Base-by-base conservation (phyloP, 2,329 filamentous ascomycete species). In the Cladophialophora psammophila region DNA sequence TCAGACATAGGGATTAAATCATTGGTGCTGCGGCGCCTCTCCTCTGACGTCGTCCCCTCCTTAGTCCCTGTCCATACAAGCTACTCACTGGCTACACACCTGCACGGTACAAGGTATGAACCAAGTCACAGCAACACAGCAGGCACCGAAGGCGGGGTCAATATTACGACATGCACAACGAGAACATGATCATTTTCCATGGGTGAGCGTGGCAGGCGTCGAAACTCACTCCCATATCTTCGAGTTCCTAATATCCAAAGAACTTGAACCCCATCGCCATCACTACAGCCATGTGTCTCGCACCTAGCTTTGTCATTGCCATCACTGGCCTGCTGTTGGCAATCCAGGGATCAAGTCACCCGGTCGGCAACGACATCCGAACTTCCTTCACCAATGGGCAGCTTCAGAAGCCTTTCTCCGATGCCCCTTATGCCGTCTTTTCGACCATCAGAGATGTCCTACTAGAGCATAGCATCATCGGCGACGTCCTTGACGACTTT, bases 401-500 rank as follows among this genome's bases (percentile, higher is more conserved):
- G 13, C 48, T 53, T 48, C 18, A 9, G 15, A 32, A 20, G 15
- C 59, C 45, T 34, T 12, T 18, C n/a, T n/a, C 57, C 13, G 42
- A 60, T 48, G 57, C 36, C 26, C 38, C 32, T 9, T 57, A 61
- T 32, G 56, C 64, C 34, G 32, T 64, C 20, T 35, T 56, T 2
- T 70, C 69, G 15, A 67, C 69, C 35, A 72, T 73, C 52, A 64
- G 71, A 63, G 70, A 73, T 18, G 76, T 60, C 73, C 73, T 73
- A 10, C 40, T 65, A n/a, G 63, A 56, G 18, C 70, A 70, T 64
- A 31, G 69, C 8, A 59, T 73, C 40, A 73, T 65, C 59, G 63
- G 62, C 54, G 73, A 86, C 42, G 86, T 90, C 20, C 81, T 90
- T 65, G 83, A 88, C 69, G 82, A 86, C 68, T 90, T 90, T 75